These are phyloP conservation scores for Cytospora mali DNA, from an alignment of 2,329 filamentous ascomycete genomes.

Conservation along the genomic window DNA sequence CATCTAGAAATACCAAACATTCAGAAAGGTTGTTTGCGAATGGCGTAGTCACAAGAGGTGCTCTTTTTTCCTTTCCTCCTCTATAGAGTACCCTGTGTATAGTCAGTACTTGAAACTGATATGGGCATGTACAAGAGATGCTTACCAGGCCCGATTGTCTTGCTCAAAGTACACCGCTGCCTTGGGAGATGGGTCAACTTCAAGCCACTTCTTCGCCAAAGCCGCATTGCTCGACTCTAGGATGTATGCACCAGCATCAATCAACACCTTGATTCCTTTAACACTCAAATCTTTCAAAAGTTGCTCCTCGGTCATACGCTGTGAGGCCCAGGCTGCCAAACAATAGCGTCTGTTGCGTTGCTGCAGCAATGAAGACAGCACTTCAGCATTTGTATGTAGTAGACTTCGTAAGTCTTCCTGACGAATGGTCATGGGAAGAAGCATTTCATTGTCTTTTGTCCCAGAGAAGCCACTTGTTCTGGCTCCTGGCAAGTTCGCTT, in stretches of 20 bases:
- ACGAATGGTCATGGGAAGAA: conserved; percentile 63
- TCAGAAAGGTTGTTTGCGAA: conserved; percentile 55
- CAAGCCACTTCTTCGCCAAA: conserved; percentile 55
- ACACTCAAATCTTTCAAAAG: conserved; percentile 46
- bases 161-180: conserved; percentile 58
- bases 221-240: conserved; percentile 60
- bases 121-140: rapidly evolving
- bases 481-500: conserved; percentile 39
- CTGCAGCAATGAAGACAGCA: conserved; percentile 60
- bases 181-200: conserved; percentile 44
- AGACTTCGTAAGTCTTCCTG: conserved; percentile 62
- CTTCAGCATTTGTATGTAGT: conserved; percentile 64
- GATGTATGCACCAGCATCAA: conserved; percentile 67
- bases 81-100: conserved; percentile 42
- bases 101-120: not conserved
- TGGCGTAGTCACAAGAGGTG: conserved; percentile 55
- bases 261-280: conserved; percentile 53
- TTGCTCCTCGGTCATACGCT: conserved; percentile 45
- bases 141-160: conserved; percentile 45
- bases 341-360: conserved; percentile 52
- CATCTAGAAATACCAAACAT: conserved; percentile 62
- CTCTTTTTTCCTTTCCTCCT: conserved; percentile 31
- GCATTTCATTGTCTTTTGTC: conserved; percentile 65
- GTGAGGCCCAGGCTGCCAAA: conserved; percentile 36
- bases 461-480: conserved; percentile 68